phyloP scores from a whole-genome alignment of 148 eudicot genomes.

The Suaeda aralocaspica region DNA sequence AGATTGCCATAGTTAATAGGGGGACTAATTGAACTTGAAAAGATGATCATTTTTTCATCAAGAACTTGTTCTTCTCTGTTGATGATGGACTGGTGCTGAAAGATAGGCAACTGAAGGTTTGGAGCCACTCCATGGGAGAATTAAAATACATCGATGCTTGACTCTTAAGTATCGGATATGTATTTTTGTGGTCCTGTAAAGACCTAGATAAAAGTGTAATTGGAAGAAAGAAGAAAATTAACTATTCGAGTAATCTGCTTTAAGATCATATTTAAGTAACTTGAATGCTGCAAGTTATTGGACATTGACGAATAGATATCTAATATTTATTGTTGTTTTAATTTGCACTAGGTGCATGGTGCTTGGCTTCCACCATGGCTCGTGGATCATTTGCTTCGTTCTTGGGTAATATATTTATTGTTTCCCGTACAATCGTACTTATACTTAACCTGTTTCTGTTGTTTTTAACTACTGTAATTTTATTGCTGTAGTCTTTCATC shows the following conservation, averaged over 20 bases:
- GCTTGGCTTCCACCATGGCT: slow-evolving; percentile 98
- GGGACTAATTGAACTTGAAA: neutral
- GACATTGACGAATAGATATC: neutral
- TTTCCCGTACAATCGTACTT: neutral
- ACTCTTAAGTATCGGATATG: neutral
- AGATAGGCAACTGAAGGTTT: neutral
- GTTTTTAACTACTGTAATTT: neutral
- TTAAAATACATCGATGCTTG: neutral
- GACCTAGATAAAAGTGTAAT: neutral
- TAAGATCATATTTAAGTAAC: neutral
- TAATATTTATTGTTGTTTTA: slow-evolving; percentile 12
- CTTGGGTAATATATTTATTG: slow-evolving; percentile 39
- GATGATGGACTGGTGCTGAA: neutral
- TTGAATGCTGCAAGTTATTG: neutral
- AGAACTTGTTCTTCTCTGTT: neutral
- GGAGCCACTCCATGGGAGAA: neutral
- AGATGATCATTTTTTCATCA: neutral
- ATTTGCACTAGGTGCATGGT: slow-evolving; percentile 63
- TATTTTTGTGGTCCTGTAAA: neutral
- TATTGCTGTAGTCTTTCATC: slow-evolving; percentile 48
- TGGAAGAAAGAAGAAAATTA: no score
- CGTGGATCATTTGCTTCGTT: slow-evolving; percentile 40
- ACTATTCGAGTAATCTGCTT: neutral
- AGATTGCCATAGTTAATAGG: no score
- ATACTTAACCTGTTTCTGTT: slow-evolving; percentile 11